phyloP scores from a whole-genome alignment of 2,329 filamentous ascomycete genomes.

The Paecilomyces dactylethromorphus region DNA sequence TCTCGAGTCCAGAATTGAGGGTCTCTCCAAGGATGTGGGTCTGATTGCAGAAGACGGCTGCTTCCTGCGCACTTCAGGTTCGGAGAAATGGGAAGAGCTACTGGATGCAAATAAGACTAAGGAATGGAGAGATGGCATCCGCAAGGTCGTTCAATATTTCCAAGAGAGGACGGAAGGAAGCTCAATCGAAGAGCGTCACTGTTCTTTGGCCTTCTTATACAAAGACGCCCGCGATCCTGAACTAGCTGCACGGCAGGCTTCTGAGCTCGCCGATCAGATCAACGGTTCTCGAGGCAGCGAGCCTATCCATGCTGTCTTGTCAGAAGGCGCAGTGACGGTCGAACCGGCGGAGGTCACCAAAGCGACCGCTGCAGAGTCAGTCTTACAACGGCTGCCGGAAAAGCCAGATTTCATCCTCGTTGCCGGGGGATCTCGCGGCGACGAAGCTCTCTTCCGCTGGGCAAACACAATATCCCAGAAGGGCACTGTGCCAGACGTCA shows the following conservation, averaged over 20 bases:
- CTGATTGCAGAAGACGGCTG: conserved; percentile 91
- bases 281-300: conserved; percentile 83
- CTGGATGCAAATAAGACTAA: conserved; percentile 62
- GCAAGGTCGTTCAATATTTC: conserved; percentile 78
- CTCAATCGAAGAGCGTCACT: conserved; percentile 76
- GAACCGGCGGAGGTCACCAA: conserved; percentile 84
- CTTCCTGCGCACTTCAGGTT: conserved; percentile 66
- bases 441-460: conserved; percentile 89
- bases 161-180: conserved; percentile 81
- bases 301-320: conserved; percentile 72
- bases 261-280: conserved; percentile 86
- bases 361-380: conserved; percentile 66
- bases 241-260: conserved; percentile 70
- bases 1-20: conserved; percentile 71
- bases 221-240: conserved; percentile 69
- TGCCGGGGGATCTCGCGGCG: conserved; percentile 78
- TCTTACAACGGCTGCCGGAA: conserved; percentile 58
- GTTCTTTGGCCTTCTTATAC: conserved; percentile 82
- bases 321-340: conserved; percentile 73
- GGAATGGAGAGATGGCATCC: conserved; percentile 76
- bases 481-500: conserved; percentile 57
- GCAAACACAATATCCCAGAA: conserved; percentile 66
- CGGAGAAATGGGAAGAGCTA: conserved; percentile 66
- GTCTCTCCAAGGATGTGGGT: conserved; percentile 63
- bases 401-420: conserved; percentile 79